Evolutionary conservation across 805 yeast species (phyloP), one percentile per base, ranked within the genome.

Genomic region (Kodamaea hsintzibuensis): DNA sequence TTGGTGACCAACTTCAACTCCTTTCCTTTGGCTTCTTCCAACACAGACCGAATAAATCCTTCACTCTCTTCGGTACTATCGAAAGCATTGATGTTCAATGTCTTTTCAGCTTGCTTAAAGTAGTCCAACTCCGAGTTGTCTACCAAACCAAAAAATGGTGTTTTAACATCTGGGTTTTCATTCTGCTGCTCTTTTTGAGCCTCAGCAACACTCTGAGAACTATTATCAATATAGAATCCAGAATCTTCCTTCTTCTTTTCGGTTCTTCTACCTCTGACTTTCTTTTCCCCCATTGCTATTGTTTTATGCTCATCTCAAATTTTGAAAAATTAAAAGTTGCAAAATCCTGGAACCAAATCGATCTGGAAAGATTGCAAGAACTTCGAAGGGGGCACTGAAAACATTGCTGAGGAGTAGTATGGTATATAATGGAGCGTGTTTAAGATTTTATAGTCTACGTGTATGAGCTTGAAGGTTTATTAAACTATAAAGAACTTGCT

Each of bases 1-100:
- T 93, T 92, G 2, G 97, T 93, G 3, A 89, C 97, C 42, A 93
- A 77, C 69, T 95, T 93, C 60, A 95, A 75, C 70, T 93, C 98
- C 62, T 92, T 91, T 1, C 97, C 97, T 47, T 80, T 78, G 18
- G 91, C 82, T 73, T 95, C 99, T 59, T 87, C 93, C 60, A 92
- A 78, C 1, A 93, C 89, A 61, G 95, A 86, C 2, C 80, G 70
- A 30, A 90, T 84, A 63, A 93, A 91, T 1, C 87, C 86, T 7
- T 68, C 69, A 60, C 85, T 81, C 58, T 92, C 98, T 52, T 89
- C 96, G 3, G 81, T 77, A 14, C 77, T 72, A 16, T 82, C 89
- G 64, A 93, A 90, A 0, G 95, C 87, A 70, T 91, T 84, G 42
- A 91, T 80, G 46, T 91, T 86, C 43, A 93, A 75, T 0, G 95